Evolutionary conservation across 116 monocot genomes (phyloP), one percentile per base, ranked within the genome.

Genomic region (Trichopus zeylanicus): DNA sequence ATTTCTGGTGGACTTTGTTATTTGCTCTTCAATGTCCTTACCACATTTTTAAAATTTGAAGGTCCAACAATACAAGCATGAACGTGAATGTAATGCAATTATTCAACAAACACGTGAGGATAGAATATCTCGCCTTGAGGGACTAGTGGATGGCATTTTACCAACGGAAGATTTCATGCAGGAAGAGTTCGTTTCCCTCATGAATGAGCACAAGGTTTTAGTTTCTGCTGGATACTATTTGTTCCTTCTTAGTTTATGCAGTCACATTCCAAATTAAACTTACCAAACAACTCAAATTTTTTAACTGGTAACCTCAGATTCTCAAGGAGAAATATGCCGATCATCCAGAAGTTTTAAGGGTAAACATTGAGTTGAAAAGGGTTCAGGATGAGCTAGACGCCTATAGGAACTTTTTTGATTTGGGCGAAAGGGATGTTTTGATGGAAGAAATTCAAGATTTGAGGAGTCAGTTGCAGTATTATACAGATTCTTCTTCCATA

Each of bases 31-130:
- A 60, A 28, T 68, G 26, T 48, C 2, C 20, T 65, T 31, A 59
- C 27, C 55, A 24, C 24, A 23, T 23, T 16, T 26, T 15, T 56
- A 0, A n/a, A n/a, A 26, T 53, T 59, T 70, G 51, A 69, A 99
- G 98, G 81, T 89, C 30, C 83, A 86, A 53, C 99, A 99, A 59
- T 99, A 99, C 69, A 99, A 88, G 62, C 92, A 86, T 72, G 99
- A 99, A 49, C 85, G 92, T 53, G 99, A 99, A 66, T 92, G 99
- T 68, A 81, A 74, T 72, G 72, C 86, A 0, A 64, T 83, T 39
- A 88, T 92, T 73, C 92, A 77, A 59, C 76, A 83, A 46, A 78
- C 79, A 33, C 72, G 89, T 0, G 89, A 99, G 56, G 88, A 85
- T 46, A 99, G 88, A 72, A 88, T 99, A 56, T 66, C 71, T 53